These are phyloP conservation scores for Metarhizium rileyi DNA, from an alignment of 2,329 filamentous ascomycete species.

Conservation along the genomic window DNA sequence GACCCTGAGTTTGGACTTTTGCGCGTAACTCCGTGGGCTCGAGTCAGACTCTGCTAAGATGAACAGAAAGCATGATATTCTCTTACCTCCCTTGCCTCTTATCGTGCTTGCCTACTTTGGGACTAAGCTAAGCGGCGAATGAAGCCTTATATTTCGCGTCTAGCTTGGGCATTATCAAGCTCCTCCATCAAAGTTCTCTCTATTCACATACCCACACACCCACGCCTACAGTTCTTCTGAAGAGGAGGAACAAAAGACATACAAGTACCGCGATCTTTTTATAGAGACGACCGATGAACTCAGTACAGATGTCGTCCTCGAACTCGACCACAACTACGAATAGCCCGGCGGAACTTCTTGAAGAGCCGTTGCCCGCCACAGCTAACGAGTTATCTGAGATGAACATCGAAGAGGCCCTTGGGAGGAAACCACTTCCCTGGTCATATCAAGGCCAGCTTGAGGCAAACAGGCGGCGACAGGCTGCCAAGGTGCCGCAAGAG, in stretches of 20 bases:
- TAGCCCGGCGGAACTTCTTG: background rate
- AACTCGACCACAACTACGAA: background rate
- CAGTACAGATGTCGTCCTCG: background rate
- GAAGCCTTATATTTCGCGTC: too few relatives aligned
- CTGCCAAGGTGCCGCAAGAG: conserved; percentile 15
- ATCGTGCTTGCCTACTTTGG: too few relatives aligned
- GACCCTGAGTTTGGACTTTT: background rate
- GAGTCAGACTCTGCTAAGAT: background rate
- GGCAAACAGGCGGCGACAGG: conserved; percentile 19
- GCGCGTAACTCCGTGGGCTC: background rate
- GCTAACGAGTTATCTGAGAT: conserved; percentile 16
- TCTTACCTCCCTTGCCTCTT: background rate
- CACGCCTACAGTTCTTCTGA: too few relatives aligned
- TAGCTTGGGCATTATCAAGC: too few relatives aligned
- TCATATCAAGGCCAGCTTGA: conserved; percentile 27
- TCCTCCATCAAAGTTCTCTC: too few relatives aligned
- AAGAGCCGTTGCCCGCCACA: background rate
- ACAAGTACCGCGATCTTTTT: background rate
- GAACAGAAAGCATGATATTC: background rate
- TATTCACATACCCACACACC: too few relatives aligned
- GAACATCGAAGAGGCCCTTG: conserved; percentile 32
- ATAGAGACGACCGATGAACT: background rate
- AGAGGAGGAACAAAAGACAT: too few relatives aligned
- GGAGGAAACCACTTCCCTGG: conserved; percentile 33
- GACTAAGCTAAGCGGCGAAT: too few relatives aligned